Evolutionary conservation across 768 basidiomycete genomes (phyloP), one percentile per base, ranked within the genome.

Genomic region (Brasilioporus rufonigricans): DNA sequence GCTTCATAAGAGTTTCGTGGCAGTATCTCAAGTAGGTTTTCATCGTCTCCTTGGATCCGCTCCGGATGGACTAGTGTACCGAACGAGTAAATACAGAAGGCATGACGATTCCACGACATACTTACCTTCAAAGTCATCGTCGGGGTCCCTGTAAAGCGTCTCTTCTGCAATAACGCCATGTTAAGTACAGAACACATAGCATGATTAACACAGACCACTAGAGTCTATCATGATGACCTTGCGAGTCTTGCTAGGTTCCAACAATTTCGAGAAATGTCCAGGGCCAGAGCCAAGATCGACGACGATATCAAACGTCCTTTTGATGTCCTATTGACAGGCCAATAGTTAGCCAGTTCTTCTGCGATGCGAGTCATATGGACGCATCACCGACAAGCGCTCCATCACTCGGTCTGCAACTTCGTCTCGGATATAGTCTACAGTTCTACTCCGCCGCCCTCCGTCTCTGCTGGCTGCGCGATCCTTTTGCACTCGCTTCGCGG

Each of bases 341-440:
- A 11, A 5, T n/a, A 43, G 44, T 61, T 40, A 56, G 53, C 40
- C 39, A 46, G 24, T 44, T 31, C 29, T 19, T 26, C 21, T 24
- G 31, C 52, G 46, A 48, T 29, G 41, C 39, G 48, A 31, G 44
- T 3, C 35, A 50, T 47, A 45, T 59, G 39, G 56, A 59, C 40
- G 53, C 50, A 75, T 58, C 65, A 93, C 96, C 76, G 91, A 71
- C 58, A 99, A 82, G 52, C 96, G 80, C 66, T 98, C 96, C 73
- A 93, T 82, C 81, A 98, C 81, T 55, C 88, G 79, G 58, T 93
- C 91, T 21, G 95, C 93, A 10, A 95, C 85, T 68, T 96, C 96
- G 52, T 92, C 82, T 39, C 92, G 82, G 27, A 99, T 75, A 71
- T 98, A 98, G 76, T 99, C 96, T 6, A 94, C 93, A 0, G 84